Evolutionary conservation across 352 stramenopile genomes (phyloP).

Genomic region (Detonula confervacea): DNA sequence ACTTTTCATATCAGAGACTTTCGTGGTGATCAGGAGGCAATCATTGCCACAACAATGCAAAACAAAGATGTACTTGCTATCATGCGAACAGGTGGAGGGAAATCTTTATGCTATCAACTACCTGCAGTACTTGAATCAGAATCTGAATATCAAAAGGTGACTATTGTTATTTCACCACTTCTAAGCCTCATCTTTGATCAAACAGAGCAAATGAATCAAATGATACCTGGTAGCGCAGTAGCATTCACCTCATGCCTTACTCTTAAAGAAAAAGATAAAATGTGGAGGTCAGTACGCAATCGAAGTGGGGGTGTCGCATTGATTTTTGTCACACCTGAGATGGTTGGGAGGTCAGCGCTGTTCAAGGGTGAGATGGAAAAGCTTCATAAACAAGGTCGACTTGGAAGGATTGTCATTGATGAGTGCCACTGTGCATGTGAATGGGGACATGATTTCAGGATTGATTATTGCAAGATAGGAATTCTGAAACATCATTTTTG

Average conservation of each 20-base stretch:
- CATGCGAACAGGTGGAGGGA: constrained; percentile 90
- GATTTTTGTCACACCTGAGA: constrained; percentile 92
- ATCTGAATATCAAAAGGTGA: constrained; percentile 81
- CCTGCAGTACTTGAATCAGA: constrained; percentile 85
- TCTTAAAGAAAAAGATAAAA: constrained; percentile 37
- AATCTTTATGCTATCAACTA: constrained; percentile 90
- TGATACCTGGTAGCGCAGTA: constrained; percentile 54
- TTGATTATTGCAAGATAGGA: constrained; percentile 92
- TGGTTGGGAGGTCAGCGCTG: constrained; percentile 89
- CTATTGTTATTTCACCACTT: constrained; percentile 91
- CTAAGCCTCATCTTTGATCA: constrained; percentile 94
- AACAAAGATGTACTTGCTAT: constrained; percentile 91
- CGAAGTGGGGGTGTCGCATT: constrained; percentile 82
- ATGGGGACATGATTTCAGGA: constrained; percentile 76
- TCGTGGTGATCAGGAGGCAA: constrained; percentile 89
- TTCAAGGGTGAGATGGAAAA: constrained; percentile 92
- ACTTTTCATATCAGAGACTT: too few relatives aligned
- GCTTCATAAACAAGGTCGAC: constrained; percentile 81
- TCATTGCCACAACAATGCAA: constrained; percentile 91
- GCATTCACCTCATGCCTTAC: constrained; percentile 74
- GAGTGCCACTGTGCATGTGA: constrained; percentile 66
- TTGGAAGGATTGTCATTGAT: constrained; percentile 93
- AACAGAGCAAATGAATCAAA: constrained; percentile 88
- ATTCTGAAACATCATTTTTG: constrained; percentile 91
- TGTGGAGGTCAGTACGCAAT: constrained; percentile 76